Conservation (phyloP, 2,329 filamentous ascomycete species). For the Trichoderma polysporum region DNA sequence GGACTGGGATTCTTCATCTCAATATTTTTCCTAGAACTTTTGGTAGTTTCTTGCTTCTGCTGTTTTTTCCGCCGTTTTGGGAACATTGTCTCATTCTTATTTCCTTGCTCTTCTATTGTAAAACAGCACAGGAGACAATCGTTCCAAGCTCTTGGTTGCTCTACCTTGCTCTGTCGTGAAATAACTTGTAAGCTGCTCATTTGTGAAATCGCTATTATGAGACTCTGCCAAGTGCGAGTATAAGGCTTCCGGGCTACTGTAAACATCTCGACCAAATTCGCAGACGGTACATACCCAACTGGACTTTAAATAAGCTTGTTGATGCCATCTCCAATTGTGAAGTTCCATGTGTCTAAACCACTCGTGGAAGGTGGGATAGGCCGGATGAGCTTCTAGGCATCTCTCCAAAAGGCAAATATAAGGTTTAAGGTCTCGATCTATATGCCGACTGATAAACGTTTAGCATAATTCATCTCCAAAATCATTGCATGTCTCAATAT, state of each 20-base stretch:
- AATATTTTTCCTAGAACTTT: background rate
- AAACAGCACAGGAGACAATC: slow-evolving; percentile 18
- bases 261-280: background rate
- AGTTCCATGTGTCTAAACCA: slow-evolving; percentile 16
- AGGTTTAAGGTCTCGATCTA: slow-evolving; percentile 21
- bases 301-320: background rate
- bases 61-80: background rate
- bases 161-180: slow-evolving; percentile 16
- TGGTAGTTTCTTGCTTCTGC: background rate
- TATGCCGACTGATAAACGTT: slow-evolving; percentile 4
- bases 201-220: background rate
- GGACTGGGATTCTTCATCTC: background rate
- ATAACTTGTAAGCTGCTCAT: background rate
- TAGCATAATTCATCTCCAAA: background rate
- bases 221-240: background rate
- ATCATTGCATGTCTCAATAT: background rate
- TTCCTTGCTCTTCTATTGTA: background rate
- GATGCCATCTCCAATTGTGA: slow-evolving; percentile 14
- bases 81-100: background rate
- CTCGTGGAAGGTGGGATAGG: slow-evolving; percentile 1
- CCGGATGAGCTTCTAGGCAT: background rate
- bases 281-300: slow-evolving; percentile 16
- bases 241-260: background rate
- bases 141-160: slow-evolving; percentile 16
- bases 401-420: slow-evolving; percentile 18